A percentile compares a stretch with the other conserved stretches of the same genome.
phyloP scores from a whole-genome alignment of 2,329 filamentous ascomycete species.

The Arthrinium phaeospermum region DNA sequence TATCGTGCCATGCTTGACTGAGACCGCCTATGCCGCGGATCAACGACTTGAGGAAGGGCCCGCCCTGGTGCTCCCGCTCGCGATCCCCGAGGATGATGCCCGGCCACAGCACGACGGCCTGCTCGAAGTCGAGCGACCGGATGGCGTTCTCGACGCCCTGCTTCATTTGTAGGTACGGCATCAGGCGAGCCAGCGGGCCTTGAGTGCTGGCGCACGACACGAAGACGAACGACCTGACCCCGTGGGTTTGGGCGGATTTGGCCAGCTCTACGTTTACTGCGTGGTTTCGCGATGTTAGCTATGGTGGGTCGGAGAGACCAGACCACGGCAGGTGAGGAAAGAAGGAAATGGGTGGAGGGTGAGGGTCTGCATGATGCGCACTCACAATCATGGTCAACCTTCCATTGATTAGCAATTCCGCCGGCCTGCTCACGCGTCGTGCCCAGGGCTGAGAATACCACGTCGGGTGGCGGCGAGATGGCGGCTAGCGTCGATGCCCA shows the following conservation, averaged over 20 bases:
- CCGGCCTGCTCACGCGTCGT: constrained; percentile 81
- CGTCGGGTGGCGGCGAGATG: constrained; percentile 59
- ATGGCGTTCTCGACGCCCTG: constrained; percentile 83
- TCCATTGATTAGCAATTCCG: constrained; percentile 78
- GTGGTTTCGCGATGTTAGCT: not conserved
- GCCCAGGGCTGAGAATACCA: constrained; percentile 80
- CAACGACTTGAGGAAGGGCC: constrained; percentile 61
- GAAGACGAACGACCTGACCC: constrained; percentile 77
- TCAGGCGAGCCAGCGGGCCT: constrained; percentile 48
- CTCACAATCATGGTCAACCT: constrained; percentile 77
- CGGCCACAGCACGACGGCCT: constrained; percentile 75
- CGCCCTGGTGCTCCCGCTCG: constrained; percentile 61
- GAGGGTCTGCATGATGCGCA: constrained; percentile 17
- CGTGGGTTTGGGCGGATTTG: constrained; percentile 73
- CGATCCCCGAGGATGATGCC: constrained; percentile 78
- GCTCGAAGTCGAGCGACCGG: constrained; percentile 74
- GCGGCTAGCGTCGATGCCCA: constrained; percentile 69
- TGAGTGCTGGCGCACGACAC: constrained; percentile 65
- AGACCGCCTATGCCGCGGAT: constrained; percentile 62
- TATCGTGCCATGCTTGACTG: constrained; percentile 63
- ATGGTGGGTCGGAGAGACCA: not conserved
- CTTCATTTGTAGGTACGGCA: constrained; percentile 70
- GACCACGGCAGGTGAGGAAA: too few relatives aligned
- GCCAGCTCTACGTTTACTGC: constrained; percentile 78
- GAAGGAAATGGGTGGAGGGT: not conserved